Conservation (phyloP, 352 stramenopile species). For the Pythium biforme region DNA sequence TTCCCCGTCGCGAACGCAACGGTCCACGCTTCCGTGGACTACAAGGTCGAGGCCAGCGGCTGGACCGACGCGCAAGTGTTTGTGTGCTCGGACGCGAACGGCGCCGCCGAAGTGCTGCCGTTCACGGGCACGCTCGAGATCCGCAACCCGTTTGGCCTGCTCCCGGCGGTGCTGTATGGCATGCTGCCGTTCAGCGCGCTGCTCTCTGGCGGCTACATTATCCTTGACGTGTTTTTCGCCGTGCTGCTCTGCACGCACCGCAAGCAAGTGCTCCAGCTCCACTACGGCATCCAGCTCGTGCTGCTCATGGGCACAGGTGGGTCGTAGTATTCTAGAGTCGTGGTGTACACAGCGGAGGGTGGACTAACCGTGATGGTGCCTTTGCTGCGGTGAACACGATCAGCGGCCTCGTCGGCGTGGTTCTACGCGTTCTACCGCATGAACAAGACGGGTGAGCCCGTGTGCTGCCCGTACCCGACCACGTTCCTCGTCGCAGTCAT, state of each 20-base stretch:
- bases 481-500: constrained; percentile 82
- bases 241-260: constrained; percentile 70
- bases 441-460: constrained; percentile 86
- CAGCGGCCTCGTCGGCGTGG: constrained; percentile 57
- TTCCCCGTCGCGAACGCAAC: constrained; percentile 61
- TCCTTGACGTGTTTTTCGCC: constrained; percentile 78
- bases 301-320: constrained; percentile 70
- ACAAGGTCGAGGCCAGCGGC: constrained; percentile 59
- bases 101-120: constrained; percentile 45
- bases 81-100: constrained; percentile 61
- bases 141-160: constrained; percentile 75
- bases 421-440: constrained; percentile 86
- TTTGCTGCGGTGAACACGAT: too few relatives aligned
- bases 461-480: constrained; percentile 88
- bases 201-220: constrained; percentile 67
- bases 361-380: too few relatives aligned
- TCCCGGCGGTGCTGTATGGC: constrained; percentile 80
- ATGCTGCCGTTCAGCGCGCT: constrained; percentile 85
- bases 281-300: constrained; percentile 82
- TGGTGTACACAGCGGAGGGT: neutral
- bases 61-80: constrained; percentile 85
- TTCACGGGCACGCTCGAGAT: constrained; percentile 77
- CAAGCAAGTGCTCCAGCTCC: constrained; percentile 69
- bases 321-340: constrained; percentile 18
- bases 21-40: constrained; percentile 47